Percentiles rank a stretch among this genome's conserved stretches.
Conservation (phyloP, 768 basidiomycete genomes). For the Pleurotus ostreatus region DNA sequence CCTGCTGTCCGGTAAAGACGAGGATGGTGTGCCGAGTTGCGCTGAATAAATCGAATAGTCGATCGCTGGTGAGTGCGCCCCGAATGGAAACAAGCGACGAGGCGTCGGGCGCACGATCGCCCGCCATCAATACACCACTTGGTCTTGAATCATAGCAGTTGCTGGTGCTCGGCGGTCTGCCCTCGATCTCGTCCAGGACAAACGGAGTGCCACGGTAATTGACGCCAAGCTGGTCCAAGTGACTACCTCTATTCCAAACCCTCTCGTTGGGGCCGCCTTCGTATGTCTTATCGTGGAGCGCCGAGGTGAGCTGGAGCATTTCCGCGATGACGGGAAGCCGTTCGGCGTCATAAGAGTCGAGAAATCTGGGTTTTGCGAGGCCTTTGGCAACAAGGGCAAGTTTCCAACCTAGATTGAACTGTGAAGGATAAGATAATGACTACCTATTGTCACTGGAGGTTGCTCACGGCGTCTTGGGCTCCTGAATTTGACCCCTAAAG, state of each 20-base stretch:
- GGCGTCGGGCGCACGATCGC: conserved; percentile 8
- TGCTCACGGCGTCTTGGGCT: conserved; percentile 16
- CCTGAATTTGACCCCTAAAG: conserved; percentile 3
- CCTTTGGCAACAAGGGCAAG: conserved; percentile 18
- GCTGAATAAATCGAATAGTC: conserved; percentile 6
- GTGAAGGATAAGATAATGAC: background rate
- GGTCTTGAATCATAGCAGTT: conserved; percentile 19
- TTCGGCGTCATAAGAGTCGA: conserved; percentile 17
- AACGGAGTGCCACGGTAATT: conserved; percentile 26
- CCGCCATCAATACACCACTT: conserved; percentile 2
- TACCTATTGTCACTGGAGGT: conserved; percentile 10
- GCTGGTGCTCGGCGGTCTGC: background rate
- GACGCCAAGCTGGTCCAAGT: conserved; percentile 21
- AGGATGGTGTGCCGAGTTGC: conserved; percentile 6
- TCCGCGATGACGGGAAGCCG: conserved; percentile 30
- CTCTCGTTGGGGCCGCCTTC: background rate
- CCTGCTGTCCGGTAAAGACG: background rate
- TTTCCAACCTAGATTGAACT: conserved; percentile 25
- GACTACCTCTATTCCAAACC: conserved; percentile 2
- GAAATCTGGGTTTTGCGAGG: conserved; percentile 13
- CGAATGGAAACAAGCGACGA: background rate
- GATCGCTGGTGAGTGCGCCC: background rate
- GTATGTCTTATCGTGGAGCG: conserved; percentile 11
- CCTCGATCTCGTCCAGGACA: background rate
- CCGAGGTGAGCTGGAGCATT: conserved; percentile 27